Conservation (phyloP, 331 rosid species). For the Prunus yedoensis region DNA sequence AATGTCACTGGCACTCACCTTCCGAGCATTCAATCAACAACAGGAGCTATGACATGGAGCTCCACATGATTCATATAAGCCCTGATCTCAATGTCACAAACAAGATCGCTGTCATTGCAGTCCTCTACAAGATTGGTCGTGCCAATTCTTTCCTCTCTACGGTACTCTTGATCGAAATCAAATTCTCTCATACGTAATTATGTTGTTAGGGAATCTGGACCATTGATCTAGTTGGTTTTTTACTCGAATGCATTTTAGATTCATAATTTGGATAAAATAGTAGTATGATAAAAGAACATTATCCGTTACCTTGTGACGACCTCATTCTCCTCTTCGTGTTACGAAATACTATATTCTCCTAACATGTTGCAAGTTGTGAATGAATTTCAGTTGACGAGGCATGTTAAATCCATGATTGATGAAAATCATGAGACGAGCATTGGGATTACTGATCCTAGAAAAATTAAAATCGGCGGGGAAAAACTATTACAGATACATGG, state of each 20-base stretch:
- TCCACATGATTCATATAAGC: constrained; percentile 33
- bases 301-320: too few relatives aligned
- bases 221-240: too few relatives aligned
- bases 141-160: constrained; percentile 28
- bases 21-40: constrained; percentile 42
- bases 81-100: neutral
- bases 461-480: too few relatives aligned
- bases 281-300: too few relatives aligned
- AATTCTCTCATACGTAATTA: neutral
- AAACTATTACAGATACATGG: too few relatives aligned
- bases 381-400: too few relatives aligned
- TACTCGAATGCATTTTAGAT: too few relatives aligned
- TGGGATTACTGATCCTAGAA: too few relatives aligned
- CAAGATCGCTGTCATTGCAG: constrained; percentile 29
- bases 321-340: neutral
- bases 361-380: too few relatives aligned
- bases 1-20: constrained; percentile 46
- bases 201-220: too few relatives aligned
- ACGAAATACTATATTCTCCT: neutral
- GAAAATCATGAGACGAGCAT: too few relatives aligned
- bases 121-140: constrained; percentile 25
- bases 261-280: neutral
- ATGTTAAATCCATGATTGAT: too few relatives aligned
- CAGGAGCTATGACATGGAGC: constrained; percentile 36
- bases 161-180: constrained; percentile 15